Conservation (phyloP, 306 rosid genomes). For the Cicer arietinum region DNA sequence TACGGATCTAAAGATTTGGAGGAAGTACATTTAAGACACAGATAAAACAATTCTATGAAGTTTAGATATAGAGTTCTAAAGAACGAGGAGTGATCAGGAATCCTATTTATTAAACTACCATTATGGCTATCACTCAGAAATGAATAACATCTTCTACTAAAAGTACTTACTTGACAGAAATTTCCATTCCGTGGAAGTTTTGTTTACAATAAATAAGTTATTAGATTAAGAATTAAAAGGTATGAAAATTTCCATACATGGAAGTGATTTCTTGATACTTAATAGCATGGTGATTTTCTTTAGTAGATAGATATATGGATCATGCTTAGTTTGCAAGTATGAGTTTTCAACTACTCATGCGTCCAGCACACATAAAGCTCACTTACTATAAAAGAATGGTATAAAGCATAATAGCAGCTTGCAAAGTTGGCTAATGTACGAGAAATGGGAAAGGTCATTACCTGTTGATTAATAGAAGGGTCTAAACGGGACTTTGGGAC, state of each 20-base stretch:
- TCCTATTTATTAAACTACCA: conserved; percentile 12
- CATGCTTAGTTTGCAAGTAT: neutral
- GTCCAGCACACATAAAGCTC: neutral
- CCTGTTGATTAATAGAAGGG: neutral
- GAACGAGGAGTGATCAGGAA: conserved; percentile 23
- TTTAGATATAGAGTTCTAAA: conserved; percentile 7
- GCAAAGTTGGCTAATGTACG: neutral
- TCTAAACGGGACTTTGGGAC: neutral
- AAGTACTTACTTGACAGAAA: conserved; percentile 26
- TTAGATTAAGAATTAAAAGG: neutral
- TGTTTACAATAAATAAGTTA: conserved; percentile 9
- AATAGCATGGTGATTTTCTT: conserved; percentile 11
- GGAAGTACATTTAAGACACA: conserved; percentile 20
- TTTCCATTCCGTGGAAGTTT: neutral
- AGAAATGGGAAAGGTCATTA: neutral
- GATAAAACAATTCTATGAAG: conserved; percentile 9
- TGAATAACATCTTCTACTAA: conserved; percentile 20
- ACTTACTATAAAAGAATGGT: neutral
- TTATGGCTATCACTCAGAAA: conserved; percentile 1
- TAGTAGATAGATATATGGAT: neutral
- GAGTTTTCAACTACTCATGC: neutral
- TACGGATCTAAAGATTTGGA: conserved; percentile 65
- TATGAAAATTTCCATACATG: conserved; percentile 1
- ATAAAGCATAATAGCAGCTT: neutral
- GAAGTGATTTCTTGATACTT: conserved; percentile 7